Evolutionary conservation across 768 basidiomycete genomes (phyloP), one percentile per base, ranked within the genome.

Genomic region (Amanita subjunquillea): DNA sequence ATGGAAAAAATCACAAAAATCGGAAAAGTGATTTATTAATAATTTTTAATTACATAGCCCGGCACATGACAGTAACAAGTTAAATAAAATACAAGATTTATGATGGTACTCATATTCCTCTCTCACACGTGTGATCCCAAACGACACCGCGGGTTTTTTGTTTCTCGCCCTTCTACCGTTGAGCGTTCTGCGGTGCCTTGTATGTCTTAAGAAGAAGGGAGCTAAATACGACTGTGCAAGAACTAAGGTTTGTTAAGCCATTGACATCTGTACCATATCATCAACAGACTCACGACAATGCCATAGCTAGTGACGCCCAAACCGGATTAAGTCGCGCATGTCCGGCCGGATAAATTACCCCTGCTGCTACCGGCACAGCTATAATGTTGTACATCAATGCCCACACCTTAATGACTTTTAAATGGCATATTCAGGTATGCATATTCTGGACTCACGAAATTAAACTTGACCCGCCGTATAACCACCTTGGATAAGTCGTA

Each of bases 271-370:
- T 37, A 36, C 43, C 43, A 51, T 17, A 12, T 8, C 2, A 36
- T 22, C 15, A 27, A 9, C 34, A 29, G 51, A 67, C 80, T 69
- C 59, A 83, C 80, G 82, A 83, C 51, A 87, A 63, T 22, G 87
- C 87, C 88, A 90, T 91, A 0, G 84, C 80, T 7, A 89, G 66
- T 0, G 87, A 86, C 9, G 84, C 81, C 86, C 87, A 91, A 2
- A 89, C 85, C 1, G 91, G 88, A 32, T 72, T 72, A 50, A 82
- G 79, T 54, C 85, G 72, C 17, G 73, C 72, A 55, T 80, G 80
- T 9, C 78, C 73, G 17, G 76, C 73, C 5, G 86, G 83, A 62
- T 87, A 90, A 13, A 91, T 72, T 5, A 78, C 84, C 0, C 89
- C 90, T 1, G 87, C 88, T 2, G 90, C 87, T 47, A 91, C 73